Evolutionary conservation across 352 stramenopile species (phyloP), one percentile per base, ranked within the genome.

Genomic region (Discostella stelligera): DNA sequence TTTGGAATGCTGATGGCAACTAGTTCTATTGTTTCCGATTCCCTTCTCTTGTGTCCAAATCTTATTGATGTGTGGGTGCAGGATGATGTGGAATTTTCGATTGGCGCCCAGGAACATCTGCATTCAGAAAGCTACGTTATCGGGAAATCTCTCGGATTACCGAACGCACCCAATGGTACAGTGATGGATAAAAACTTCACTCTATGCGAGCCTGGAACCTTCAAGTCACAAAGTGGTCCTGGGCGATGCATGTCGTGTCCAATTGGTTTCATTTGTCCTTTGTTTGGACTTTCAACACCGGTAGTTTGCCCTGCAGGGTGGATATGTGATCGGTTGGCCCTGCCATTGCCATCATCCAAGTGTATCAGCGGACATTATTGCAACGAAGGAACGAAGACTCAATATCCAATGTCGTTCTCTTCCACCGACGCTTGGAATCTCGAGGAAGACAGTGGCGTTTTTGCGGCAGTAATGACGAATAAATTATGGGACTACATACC

Each of bases 321-420:
- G 77, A 95, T 98, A 30, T 99, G 97, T 74, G 92, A 98, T 71
- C 84, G 86, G 10, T 86, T 97, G 30, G 95, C 94, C 0, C 84
- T 98, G 0, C 73, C 85, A 3, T 79, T 83, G 4, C 94, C 96
- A 2, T 81, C 87, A 0, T 96, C 90, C 46, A 79, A 77, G 16
- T 99, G 97, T 81, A 92, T 96, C 2, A 89, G 84, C 23, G 97
- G 97, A 2, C 94, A 98, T 71, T 98, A 97, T 66, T 99, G 96
- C 69, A 86, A 90, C 7, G 88, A 91, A 44, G 96, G 96, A 10
- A 98, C 95, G 0, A 98, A 98, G 81, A 95, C 90, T 0, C 54
- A 97, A 95, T 67, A 21, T 70, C 58, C 11, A 66, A 75, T 85
- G 37, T 39, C 65, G 49, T 27, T 50, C 23, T 56, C 86, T 73